These are phyloP conservation scores for Lodderomyces pseudojiufengensis DNA, from an alignment of 1,139 yeast genomes.

Conservation along the genomic window DNA sequence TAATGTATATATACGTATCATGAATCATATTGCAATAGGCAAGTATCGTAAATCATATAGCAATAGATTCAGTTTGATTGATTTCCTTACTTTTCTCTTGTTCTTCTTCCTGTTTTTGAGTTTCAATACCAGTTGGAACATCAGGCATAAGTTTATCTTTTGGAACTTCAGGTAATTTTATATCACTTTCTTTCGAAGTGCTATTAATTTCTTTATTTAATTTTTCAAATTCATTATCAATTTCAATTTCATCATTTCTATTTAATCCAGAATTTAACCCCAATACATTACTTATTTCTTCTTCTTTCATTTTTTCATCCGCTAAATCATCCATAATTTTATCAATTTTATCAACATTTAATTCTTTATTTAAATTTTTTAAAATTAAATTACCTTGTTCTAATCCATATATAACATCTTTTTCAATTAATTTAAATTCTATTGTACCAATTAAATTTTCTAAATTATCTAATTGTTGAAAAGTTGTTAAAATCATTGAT, in stretches of 20 bases:
- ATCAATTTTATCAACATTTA: slow-evolving; percentile 78
- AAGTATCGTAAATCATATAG: slow-evolving; percentile 10
- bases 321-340: slow-evolving; percentile 78
- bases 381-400: slow-evolving; percentile 76
- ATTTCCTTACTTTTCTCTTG: slow-evolving; percentile 12
- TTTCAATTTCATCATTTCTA: slow-evolving; percentile 58
- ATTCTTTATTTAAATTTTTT: slow-evolving; percentile 69
- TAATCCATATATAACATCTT: slow-evolving; percentile 76
- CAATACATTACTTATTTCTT: slow-evolving; percentile 52
- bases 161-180: slow-evolving; percentile 20
- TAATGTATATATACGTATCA: slow-evolving; percentile 4
- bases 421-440: slow-evolving; percentile 85
- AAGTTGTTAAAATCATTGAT: slow-evolving; percentile 61
- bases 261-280: slow-evolving; percentile 44
- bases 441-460: slow-evolving; percentile 72
- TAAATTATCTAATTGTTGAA: slow-evolving; percentile 71
- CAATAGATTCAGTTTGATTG: slow-evolving; percentile 18
- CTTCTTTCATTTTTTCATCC: slow-evolving; percentile 76
- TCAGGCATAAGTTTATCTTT: slow-evolving; percentile 19
- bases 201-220: slow-evolving; percentile 44
- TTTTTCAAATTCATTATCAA: slow-evolving; percentile 57
- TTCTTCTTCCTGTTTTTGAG: slow-evolving; percentile 1
- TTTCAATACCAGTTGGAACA: slow-evolving; percentile 12
- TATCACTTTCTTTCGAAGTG: slow-evolving; percentile 13
- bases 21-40: background rate